A percentile compares a stretch with the other conserved stretches of the same genome.
phyloP scores from a whole-genome alignment of 2,329 filamentous ascomycete species.

The Arthrobotrys conoides region DNA sequence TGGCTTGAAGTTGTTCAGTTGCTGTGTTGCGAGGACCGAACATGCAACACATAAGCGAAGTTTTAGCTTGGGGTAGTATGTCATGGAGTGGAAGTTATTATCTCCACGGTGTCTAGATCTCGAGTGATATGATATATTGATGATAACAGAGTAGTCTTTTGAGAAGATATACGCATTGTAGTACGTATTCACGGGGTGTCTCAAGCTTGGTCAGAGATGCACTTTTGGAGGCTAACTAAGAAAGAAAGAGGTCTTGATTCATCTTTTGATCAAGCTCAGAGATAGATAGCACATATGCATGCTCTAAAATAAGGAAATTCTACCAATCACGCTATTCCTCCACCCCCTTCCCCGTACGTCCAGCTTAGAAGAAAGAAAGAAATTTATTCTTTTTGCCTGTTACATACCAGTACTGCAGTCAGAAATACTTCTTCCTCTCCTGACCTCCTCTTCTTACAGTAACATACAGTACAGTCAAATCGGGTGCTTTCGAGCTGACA shows the following conservation, averaged over 20 bases:
- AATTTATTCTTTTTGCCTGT: slow-evolving; percentile 8
- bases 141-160: slow-evolving; percentile 31
- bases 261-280: background rate
- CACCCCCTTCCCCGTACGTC: background rate
- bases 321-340: slow-evolving; percentile 20
- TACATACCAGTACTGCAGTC: background rate
- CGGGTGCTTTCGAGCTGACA: slow-evolving; percentile 60
- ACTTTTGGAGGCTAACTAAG: slow-evolving; percentile 17
- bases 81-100: background rate
- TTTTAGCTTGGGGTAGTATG: background rate
- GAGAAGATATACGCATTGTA: slow-evolving; percentile 5
- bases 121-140: background rate
- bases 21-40: background rate
- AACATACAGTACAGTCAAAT: background rate
- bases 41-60: background rate
- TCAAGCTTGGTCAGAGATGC: slow-evolving; percentile 9
- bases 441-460: no score
- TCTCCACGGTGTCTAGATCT: slow-evolving; percentile 27
- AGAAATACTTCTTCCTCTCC: no score
- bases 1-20: background rate
- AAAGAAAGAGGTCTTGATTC: background rate
- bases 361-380: background rate
- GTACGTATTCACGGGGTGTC: background rate
- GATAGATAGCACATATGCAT: background rate
- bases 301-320: background rate